A percentile compares a stretch with the other conserved stretches of the same genome.
phyloP scores from a whole-genome alignment of 2,329 filamentous ascomycete genomes.

The Xylaria sp. region DNA sequence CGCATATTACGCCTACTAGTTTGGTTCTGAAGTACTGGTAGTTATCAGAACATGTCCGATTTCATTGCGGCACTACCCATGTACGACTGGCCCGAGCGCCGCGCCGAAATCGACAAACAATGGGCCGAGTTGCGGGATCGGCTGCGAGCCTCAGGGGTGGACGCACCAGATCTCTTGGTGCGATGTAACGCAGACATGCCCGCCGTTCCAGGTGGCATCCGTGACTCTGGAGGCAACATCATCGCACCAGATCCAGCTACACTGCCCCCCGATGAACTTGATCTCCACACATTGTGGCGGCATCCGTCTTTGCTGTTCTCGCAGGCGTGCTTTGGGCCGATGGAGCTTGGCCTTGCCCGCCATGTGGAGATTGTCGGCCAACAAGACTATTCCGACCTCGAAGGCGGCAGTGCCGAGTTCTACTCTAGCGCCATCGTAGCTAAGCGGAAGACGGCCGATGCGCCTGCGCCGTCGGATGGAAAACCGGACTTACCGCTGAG shows the following conservation, averaged over 20 bases:
- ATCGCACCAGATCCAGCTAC: slow-evolving; percentile 34
- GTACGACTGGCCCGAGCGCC: slow-evolving; percentile 38
- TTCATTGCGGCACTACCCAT: slow-evolving; percentile 36
- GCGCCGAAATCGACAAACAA: slow-evolving; percentile 29
- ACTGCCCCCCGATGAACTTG: slow-evolving; percentile 29
- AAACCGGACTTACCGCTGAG: slow-evolving; percentile 16
- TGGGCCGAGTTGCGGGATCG: slow-evolving; percentile 29
- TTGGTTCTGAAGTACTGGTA: neutral
- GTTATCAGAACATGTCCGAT: slow-evolving; percentile 1
- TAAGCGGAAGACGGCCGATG: slow-evolving; percentile 12
- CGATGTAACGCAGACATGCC: slow-evolving; percentile 35
- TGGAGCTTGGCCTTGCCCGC: slow-evolving; percentile 28
- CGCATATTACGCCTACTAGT: neutral
- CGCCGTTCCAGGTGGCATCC: slow-evolving; percentile 30
- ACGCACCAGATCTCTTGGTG: slow-evolving; percentile 31
- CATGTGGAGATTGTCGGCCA: slow-evolving; percentile 30
- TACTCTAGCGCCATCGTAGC: slow-evolving; percentile 34
- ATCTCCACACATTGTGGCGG: slow-evolving; percentile 33
- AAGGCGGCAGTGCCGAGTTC: slow-evolving; percentile 25
- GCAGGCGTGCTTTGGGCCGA: slow-evolving; percentile 34
- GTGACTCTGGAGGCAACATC: slow-evolving; percentile 21
- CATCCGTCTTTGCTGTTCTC: slow-evolving; percentile 29
- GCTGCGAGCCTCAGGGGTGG: slow-evolving; percentile 25
- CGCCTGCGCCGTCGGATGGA: slow-evolving; percentile 18
- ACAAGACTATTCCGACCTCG: slow-evolving; percentile 32